These are phyloP conservation scores for Seiridium unicorne DNA, from an alignment of 2,329 filamentous ascomycete species.

Conservation along the genomic window DNA sequence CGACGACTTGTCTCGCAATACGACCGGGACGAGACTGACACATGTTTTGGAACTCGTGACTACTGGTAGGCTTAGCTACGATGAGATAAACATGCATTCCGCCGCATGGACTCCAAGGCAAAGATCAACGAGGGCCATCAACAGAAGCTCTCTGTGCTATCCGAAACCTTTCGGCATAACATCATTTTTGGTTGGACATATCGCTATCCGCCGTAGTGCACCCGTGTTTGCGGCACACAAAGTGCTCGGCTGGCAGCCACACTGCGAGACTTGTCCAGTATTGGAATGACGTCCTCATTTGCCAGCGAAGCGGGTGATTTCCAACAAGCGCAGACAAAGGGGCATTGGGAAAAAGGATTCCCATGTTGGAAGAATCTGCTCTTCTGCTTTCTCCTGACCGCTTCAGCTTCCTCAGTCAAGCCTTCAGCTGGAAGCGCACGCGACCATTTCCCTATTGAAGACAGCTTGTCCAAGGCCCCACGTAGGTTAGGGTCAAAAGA, in stretches of 20 bases:
- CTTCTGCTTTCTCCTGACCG: neutral
- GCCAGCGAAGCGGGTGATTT: neutral
- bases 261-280: neutral
- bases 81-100: too few species aligned
- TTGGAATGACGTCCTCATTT: neutral
- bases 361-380: neutral
- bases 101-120: too few species aligned
- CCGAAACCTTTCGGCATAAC: too few species aligned
- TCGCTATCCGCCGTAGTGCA: neutral
- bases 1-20: too few species aligned
- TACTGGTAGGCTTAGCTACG: too few species aligned
- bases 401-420: neutral
- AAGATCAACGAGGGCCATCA: too few species aligned
- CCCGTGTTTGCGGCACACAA: conserved; percentile 1
- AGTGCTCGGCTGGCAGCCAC: neutral
- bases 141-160: too few species aligned
- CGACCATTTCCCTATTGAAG: neutral
- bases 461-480: neutral
- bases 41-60: too few species aligned
- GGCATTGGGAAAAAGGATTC: too few species aligned
- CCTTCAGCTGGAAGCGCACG: neutral
- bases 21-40: too few species aligned
- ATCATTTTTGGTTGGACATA: too few species aligned
- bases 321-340: neutral
- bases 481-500: neutral